Conservation (phyloP, 176 grass and related monocot genomes). For the Elaeis guineensis region DNA sequence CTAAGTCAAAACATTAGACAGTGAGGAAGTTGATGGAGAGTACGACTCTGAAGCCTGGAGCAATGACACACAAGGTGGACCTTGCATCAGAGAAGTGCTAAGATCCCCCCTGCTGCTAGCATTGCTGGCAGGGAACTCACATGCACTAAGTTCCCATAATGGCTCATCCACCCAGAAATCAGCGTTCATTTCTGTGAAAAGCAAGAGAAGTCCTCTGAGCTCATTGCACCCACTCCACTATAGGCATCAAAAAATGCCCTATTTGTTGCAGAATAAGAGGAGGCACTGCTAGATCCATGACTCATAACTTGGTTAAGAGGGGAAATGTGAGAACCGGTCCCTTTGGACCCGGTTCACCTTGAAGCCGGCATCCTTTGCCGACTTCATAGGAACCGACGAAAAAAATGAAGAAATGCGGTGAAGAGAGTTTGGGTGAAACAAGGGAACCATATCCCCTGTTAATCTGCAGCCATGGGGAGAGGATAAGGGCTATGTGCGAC, state of each 20-base stretch:
- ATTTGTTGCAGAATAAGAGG: not conserved
- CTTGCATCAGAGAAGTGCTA: no score
- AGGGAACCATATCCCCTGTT: no score
- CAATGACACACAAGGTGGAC: no score
- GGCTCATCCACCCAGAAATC: constrained; percentile 16
- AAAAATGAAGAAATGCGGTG: no score
- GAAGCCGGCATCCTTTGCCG: no score
- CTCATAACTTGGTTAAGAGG: not conserved
- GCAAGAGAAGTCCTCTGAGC: not conserved
- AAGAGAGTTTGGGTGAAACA: no score
- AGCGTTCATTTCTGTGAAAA: constrained; percentile 2
- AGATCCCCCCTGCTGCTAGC: not conserved
- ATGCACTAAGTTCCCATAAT: constrained; percentile 7
- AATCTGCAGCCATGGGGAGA: no score
- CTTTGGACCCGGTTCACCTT: no score
- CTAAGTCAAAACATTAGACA: not conserved
- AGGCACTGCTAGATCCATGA: no score
- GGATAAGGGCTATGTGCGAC: no score
- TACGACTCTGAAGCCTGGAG: not conserved
- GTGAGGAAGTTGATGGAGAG: constrained; percentile 1
- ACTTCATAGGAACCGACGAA: no score
- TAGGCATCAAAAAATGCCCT: not conserved
- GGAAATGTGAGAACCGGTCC: no score
- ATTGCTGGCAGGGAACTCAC: not conserved
- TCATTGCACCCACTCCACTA: not conserved